Conservation (phyloP, 2,329 filamentous ascomycete genomes). For the Fusarium burgessii region DNA sequence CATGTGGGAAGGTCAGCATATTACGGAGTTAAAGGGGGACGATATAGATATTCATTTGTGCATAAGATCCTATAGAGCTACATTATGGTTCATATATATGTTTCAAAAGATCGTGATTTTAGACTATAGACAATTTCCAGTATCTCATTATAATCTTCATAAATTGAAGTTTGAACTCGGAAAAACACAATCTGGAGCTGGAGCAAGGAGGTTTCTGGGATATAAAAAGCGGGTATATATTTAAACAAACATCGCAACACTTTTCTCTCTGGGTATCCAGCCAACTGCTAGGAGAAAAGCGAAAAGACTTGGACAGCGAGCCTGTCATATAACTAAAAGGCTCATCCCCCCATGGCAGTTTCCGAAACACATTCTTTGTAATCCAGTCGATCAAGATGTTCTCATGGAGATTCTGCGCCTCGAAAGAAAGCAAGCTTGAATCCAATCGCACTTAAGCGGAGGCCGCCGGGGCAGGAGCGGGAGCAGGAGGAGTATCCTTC, state of each 20-base stretch:
- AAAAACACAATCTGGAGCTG: not conserved
- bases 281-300: conserved; percentile 46
- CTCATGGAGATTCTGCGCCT: not conserved
- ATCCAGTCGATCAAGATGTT: conserved; percentile 10
- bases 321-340: conserved; percentile 7
- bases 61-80: conserved; percentile 28
- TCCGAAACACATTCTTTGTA: conserved; percentile 1
- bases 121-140: not conserved
- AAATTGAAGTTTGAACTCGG: not conserved
- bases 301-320: conserved; percentile 12
- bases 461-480: conserved; percentile 41
- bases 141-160: not conserved
- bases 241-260: conserved; percentile 44
- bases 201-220: not conserved
- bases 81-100: not conserved
- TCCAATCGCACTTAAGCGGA: conserved; percentile 33
- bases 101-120: not conserved
- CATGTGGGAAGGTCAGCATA: not conserved
- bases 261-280: conserved; percentile 51
- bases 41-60: conserved; percentile 24
- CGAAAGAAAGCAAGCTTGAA: not conserved
- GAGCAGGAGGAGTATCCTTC: conserved; percentile 40
- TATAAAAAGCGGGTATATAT: conserved; percentile 49
- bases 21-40: conserved; percentile 9
- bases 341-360: conserved; percentile 6